These are phyloP conservation scores for Coix lacrymajobi DNA, from an alignment of 176 grass and related monocot species.

Conservation along the genomic window DNA sequence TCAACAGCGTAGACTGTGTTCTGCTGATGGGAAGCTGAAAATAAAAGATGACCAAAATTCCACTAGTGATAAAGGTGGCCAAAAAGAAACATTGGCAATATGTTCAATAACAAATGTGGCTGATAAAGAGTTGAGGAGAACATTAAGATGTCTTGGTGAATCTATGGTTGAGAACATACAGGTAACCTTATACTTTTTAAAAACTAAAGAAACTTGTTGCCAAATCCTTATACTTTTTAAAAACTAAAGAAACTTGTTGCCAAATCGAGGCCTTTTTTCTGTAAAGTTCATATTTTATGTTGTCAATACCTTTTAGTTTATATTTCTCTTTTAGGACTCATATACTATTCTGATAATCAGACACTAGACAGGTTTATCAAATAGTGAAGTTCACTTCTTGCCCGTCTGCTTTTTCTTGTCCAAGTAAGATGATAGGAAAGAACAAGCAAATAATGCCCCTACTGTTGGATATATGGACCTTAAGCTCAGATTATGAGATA, in stretches of 20 bases:
- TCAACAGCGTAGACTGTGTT: slow-evolving; percentile 15
- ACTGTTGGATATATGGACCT: not conserved
- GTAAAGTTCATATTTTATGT: slow-evolving; percentile 15
- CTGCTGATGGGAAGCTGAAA: slow-evolving; percentile 24
- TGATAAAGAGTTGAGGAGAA: slow-evolving; percentile 48
- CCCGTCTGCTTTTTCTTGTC: not conserved
- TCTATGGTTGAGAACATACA: slow-evolving; percentile 93
- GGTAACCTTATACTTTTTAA: slow-evolving; percentile 39
- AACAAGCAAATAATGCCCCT: not conserved
- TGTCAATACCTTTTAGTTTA: not conserved
- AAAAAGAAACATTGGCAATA: slow-evolving; percentile 30
- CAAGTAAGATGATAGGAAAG: not conserved
- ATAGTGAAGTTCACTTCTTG: not conserved
- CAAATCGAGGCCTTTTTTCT: slow-evolving; percentile 7
- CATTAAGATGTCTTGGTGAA: slow-evolving; percentile 69
- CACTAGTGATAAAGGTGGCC: slow-evolving; percentile 8
- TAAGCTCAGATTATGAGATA: not conserved
- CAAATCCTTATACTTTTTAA: not conserved
- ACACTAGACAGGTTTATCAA: not conserved
- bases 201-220: not conserved
- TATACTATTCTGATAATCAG: not conserved
- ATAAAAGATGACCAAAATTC: slow-evolving; percentile 11
- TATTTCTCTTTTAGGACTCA: not conserved
- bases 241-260: not conserved
- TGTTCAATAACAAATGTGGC: slow-evolving; percentile 29